A percentile compares a stretch with the other conserved stretches of the same genome.
phyloP scores from a whole-genome alignment of 2,329 filamentous ascomycete species.

The Metarhizium rileyi region DNA sequence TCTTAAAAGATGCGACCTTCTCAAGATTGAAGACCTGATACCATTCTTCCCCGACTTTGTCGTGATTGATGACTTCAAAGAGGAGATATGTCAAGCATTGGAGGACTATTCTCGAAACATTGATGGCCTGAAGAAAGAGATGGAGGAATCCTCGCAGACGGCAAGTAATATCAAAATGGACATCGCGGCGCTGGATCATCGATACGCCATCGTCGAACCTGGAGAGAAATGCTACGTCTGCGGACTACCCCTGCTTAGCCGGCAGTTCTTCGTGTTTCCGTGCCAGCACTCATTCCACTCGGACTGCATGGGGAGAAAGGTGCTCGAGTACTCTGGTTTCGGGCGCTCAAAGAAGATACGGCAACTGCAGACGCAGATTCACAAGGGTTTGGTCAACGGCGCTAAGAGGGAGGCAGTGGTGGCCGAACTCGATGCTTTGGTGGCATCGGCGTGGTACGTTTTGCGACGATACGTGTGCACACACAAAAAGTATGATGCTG shows the following conservation, averaged over 20 bases:
- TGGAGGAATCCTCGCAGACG: slow-evolving; percentile 88
- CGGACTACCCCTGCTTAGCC: slow-evolving; percentile 70
- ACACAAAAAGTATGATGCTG: neutral
- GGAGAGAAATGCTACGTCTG: slow-evolving; percentile 92
- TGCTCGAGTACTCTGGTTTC: slow-evolving; percentile 70
- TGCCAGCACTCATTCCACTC: slow-evolving; percentile 98
- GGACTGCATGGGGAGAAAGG: slow-evolving; percentile 80
- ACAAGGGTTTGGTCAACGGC: slow-evolving; percentile 61
- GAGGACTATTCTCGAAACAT: slow-evolving; percentile 92
- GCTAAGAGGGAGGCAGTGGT: slow-evolving; percentile 72
- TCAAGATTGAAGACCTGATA: slow-evolving; percentile 93
- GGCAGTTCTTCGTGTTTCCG: slow-evolving; percentile 97
- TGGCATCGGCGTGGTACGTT: slow-evolving; percentile 77
- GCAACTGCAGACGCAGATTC: slow-evolving; percentile 77
- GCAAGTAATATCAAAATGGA: slow-evolving; percentile 86
- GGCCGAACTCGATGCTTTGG: slow-evolving; percentile 80
- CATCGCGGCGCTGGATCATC: slow-evolving; percentile 73
- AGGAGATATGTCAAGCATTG: slow-evolving; percentile 88
- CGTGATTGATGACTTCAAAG: slow-evolving; percentile 97
- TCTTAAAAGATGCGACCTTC: slow-evolving; percentile 77
- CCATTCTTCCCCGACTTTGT: slow-evolving; percentile 99
- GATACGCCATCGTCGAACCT: slow-evolving; percentile 93
- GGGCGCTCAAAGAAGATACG: slow-evolving; percentile 70
- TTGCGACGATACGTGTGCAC: no score
- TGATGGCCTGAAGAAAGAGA: slow-evolving; percentile 78